Conservation (phyloP, 352 stramenopile species). For the Phytophthora uliginosa region DNA sequence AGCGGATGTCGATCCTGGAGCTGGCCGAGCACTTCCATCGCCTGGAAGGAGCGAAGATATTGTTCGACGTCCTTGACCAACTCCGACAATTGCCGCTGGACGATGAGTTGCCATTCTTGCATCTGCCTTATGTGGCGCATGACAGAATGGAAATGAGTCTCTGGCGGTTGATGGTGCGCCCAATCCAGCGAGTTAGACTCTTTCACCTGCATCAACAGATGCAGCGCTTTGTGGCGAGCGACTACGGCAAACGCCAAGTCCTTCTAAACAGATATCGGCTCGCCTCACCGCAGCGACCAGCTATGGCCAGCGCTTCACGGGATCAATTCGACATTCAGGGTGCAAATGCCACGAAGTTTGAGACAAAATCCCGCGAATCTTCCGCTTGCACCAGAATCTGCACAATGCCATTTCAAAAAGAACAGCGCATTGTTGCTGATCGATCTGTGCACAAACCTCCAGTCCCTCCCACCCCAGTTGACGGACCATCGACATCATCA, state of each 20-base stretch:
- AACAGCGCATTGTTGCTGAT: slow-evolving; percentile 12
- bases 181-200: slow-evolving; percentile 47
- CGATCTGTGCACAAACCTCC: background rate
- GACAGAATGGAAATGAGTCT: slow-evolving; percentile 41
- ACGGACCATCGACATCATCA: slow-evolving; percentile 3
- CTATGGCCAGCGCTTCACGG: background rate
- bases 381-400: background rate
- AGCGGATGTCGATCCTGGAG: slow-evolving; percentile 24
- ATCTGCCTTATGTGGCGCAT: slow-evolving; percentile 33
- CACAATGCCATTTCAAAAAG: background rate
- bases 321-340: background rate
- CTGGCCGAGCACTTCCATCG: slow-evolving; percentile 24
- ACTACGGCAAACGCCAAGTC: slow-evolving; percentile 18
- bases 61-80: slow-evolving; percentile 4
- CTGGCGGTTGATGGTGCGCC: slow-evolving; percentile 53
- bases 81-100: slow-evolving; percentile 9
- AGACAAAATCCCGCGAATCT: background rate
- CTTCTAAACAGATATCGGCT: slow-evolving; percentile 19
- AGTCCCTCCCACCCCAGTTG: background rate
- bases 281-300: slow-evolving; percentile 12
- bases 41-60: slow-evolving; percentile 9
- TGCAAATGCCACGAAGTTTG: background rate
- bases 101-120: slow-evolving; percentile 14
- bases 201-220: slow-evolving; percentile 43
- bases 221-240: slow-evolving; percentile 28